Evolutionary conservation across 495 filamentous ascomycete genomes (phyloP).

Genomic region (Podospora appendiculata): DNA sequence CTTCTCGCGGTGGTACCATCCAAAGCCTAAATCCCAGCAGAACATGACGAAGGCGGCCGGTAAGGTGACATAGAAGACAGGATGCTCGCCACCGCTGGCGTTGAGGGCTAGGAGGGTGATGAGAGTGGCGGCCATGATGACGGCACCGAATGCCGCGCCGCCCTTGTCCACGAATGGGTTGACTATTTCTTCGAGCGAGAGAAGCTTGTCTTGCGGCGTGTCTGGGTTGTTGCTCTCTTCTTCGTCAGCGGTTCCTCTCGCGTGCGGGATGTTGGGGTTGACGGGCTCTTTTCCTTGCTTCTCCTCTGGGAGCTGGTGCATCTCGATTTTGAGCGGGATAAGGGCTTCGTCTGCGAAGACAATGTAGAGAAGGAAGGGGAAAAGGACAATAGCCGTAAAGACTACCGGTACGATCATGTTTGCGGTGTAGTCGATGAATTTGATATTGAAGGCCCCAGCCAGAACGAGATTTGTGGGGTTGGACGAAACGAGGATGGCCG

Average conservation of each 20-base stretch:
- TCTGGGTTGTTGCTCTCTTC: constrained; percentile 33
- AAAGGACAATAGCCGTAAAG: constrained; percentile 52
- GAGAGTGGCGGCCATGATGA: constrained; percentile 55
- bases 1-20: constrained; percentile 49
- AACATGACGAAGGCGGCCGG: constrained; percentile 58
- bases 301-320: constrained; percentile 56
- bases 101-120: constrained; percentile 53
- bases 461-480: constrained; percentile 69
- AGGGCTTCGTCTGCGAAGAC: constrained; percentile 53
- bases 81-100: constrained; percentile 37
- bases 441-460: constrained; percentile 58
- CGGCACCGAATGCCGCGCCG: constrained; percentile 50
- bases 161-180: constrained; percentile 60
- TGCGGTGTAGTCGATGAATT: constrained; percentile 58
- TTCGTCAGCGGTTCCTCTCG: constrained; percentile 46
- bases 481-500: constrained; percentile 61
- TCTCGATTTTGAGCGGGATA: constrained; percentile 54
- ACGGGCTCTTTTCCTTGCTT: constrained; percentile 44
- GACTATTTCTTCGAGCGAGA: constrained; percentile 62
- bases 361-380: constrained; percentile 57
- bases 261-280: constrained; percentile 60
- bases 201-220: constrained; percentile 36
- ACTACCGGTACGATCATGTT: constrained; percentile 64
- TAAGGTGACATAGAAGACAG: constrained; percentile 54
- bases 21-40: constrained; percentile 50